Base-by-base conservation (phyloP, 176 grass and related monocot genomes). In the Ensete ventricosum region DNA sequence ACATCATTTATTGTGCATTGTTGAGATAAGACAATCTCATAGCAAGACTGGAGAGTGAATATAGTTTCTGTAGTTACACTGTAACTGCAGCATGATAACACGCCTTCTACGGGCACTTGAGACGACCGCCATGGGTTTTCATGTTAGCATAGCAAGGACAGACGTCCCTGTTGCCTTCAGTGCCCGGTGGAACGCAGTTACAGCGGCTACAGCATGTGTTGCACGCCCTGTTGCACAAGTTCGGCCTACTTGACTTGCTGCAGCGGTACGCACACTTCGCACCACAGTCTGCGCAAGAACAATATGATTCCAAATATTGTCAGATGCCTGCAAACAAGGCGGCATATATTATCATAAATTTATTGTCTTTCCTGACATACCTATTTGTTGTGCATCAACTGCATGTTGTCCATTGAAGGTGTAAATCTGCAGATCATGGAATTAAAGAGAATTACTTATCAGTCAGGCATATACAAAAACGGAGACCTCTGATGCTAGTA, bases 151-250 rank as follows among this genome's bases (percentile, higher is more conserved):
- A 23, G 22, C 22, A 23, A 23, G 22, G 22, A 23, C 22, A 96
- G 69, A 82, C 81, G 58, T 91, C 21, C 71, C 84, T 81, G 92
- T 96, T 91, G 76, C 85, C 92, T 23, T 23, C 22, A 23, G 22
- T 23, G 22, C 22, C 22, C 22, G 22, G 22, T 23, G 22, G 22
- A 23, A 23, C 22, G 22, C 22, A 23, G 22, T 23, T 25, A 79
- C 92, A 96, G 54, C 88, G 81, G 64, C 73, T 43, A 72, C 92
- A 96, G 83, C 92, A 96, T 58, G 92, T 88, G 76, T 74, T 66
- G 79, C 92, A 96, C 60, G 88, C 88, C 83, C 83, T 64, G 53
- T 74, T 63, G 81, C 88, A 96, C 85, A 79, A 80, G 27, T 88
- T 91, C 13, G 85, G 83, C 54, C 88, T 87, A 8, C 85, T 73